Evolutionary conservation across 768 basidiomycete genomes (phyloP).

Genomic region (Peribolospora baueri): DNA sequence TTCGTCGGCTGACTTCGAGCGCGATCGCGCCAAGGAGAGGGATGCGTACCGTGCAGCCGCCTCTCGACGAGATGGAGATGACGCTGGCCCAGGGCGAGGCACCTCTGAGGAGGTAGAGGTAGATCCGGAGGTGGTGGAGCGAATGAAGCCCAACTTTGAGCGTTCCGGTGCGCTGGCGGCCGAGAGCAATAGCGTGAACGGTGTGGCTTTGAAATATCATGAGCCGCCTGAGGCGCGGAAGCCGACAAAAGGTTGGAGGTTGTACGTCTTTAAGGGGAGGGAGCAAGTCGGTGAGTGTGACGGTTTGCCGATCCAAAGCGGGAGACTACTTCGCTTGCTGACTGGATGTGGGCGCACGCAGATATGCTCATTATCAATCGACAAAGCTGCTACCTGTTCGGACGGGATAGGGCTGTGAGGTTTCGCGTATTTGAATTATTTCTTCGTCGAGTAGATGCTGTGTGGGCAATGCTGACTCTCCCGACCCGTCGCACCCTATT

Average conservation of each 20-base stretch:
- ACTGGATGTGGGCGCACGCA: constrained; percentile 15
- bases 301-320: background rate
- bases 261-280: constrained; percentile 91
- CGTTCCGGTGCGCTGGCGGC: constrained; percentile 79
- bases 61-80: no score
- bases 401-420: constrained; percentile 62
- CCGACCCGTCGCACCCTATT: background rate
- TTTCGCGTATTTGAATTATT: background rate
- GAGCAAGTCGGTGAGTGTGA: constrained; percentile 59
- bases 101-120: no score
- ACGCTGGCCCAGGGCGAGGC: no score
- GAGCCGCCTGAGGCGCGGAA: constrained; percentile 96
- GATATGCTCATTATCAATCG: constrained; percentile 76
- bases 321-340: background rate
- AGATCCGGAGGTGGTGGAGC: no score
- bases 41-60: no score
- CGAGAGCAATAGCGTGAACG: constrained; percentile 45
- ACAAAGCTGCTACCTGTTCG: constrained; percentile 84
- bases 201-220: constrained; percentile 71
- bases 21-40: no score
- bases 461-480: no score
- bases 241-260: constrained; percentile 63
- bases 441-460: background rate
- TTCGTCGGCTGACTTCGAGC: no score
- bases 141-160: constrained; percentile 57